phyloP scores from a whole-genome alignment of 805 yeast genomes.

The Starmerella powellii region DNA sequence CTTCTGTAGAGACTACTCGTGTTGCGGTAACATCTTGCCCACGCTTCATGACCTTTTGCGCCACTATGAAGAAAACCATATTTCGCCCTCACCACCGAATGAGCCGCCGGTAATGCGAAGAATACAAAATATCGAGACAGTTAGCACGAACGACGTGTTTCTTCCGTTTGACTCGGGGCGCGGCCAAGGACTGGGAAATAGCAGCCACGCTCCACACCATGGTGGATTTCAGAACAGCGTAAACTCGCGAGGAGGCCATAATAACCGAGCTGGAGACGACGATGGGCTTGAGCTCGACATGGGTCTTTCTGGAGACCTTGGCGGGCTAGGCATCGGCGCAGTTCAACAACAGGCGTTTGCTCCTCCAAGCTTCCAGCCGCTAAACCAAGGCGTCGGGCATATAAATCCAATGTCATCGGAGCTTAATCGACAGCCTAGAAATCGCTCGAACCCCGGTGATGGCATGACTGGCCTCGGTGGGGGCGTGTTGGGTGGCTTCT shows the following conservation, averaged over 20 bases:
- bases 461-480: too few relatives aligned
- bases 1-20: conserved; percentile 90
- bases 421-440: not conserved
- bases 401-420: not conserved
- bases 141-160: conserved; percentile 86
- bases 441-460: too few relatives aligned
- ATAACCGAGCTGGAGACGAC: not conserved
- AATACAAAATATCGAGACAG: conserved; percentile 64
- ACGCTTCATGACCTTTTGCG: conserved; percentile 84
- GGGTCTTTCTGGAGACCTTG: not conserved
- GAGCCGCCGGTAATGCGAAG: conserved; percentile 26
- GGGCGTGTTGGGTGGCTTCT: too few relatives aligned
- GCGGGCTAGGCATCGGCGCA: not conserved
- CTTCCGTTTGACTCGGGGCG: conserved; percentile 30
- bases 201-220: not conserved
- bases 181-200: not conserved
- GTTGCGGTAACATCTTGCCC: conserved; percentile 88
- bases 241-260: not conserved
- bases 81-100: conserved; percentile 46
- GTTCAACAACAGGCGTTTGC: conserved; percentile 16
- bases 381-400: not conserved
- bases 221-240: not conserved
- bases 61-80: conserved; percentile 95
- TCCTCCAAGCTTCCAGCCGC: conserved; percentile 21
- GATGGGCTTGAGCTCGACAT: too few relatives aligned